Evolutionary conservation across 768 basidiomycete genomes (phyloP), one percentile per base, ranked within the genome.

Genomic region (Phlegmacium glaucopus): DNA sequence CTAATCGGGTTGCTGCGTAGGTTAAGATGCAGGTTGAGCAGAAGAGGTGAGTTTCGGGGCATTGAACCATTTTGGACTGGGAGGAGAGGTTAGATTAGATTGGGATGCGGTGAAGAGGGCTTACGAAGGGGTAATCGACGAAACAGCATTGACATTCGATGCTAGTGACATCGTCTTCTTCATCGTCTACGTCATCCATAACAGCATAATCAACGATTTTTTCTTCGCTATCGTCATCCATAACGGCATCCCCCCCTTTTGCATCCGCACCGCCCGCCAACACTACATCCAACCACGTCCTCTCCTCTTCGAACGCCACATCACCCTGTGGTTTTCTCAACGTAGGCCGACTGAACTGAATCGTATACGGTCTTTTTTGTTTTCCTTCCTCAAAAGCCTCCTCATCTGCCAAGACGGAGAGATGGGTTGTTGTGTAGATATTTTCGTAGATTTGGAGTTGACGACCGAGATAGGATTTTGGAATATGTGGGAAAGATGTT

Each of bases 81-180:
- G n/a, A n/a, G n/a, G n/a, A n/a, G n/a, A n/a, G 49, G 12, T 12
- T 34, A 36, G 25, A 38, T 44, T 16, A 41, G 29, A 27, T 35
- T n/a, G n/a, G n/a, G n/a, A n/a, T n/a, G n/a, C n/a, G n/a, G n/a
- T n/a, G n/a, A 36, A 4, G 18, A 48, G 9, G 36, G 13, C 29
- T 47, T 62, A 90, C 89, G 65, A 88, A 85, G 4, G 82, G 63
- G 51, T 83, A 89, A 9, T 67, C 72, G 4, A 78, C 68, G 59
- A 93, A 95, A 65, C 93, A 96, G 57, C 92, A 94, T 10, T 86
- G 87, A 57, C 93, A 94, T 57, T 94, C 90, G 29, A 94, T 81
- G 2, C 84, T 86, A 42, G 72, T 77, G 7, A 73, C 75, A 7
- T 64, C 71, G 18, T 70, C 69, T 18, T 51, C 47, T 10, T 46